These are phyloP conservation scores for Citrus australasica DNA, from an alignment of 345 rosid species.

Conservation along the genomic window DNA sequence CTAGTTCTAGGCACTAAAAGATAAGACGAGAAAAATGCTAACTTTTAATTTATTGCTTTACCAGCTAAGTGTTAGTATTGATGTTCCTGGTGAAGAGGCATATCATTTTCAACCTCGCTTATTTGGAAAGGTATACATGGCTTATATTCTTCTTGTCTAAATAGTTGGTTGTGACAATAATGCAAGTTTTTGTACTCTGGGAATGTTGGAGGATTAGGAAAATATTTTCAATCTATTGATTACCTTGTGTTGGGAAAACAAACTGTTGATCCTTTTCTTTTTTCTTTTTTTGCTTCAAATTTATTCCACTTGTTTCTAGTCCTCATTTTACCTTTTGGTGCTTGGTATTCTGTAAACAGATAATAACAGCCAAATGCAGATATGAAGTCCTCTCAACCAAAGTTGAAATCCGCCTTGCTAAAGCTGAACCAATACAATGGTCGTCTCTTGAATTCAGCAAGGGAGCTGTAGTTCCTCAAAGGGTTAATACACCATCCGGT, in stretches of 20 bases:
- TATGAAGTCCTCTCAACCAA: constrained; percentile 68
- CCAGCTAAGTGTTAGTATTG: constrained; percentile 76
- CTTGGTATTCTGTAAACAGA: constrained; percentile 39
- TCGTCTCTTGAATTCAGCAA: constrained; percentile 67
- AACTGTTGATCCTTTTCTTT: background rate
- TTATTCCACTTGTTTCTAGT: background rate
- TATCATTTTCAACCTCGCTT: constrained; percentile 82
- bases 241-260: background rate
- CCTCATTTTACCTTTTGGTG: constrained; percentile 10
- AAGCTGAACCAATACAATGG: constrained; percentile 79
- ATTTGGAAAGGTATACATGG: constrained; percentile 69
- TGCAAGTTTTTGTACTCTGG: background rate
- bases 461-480: constrained; percentile 39
- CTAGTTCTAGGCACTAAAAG: background rate
- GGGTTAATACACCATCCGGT: constrained; percentile 41
- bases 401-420: constrained; percentile 77
- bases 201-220: background rate
- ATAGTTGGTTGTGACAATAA: background rate
- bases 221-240: background rate
- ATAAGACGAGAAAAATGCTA: background rate
- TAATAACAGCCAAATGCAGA: constrained; percentile 70
- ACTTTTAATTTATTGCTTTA: constrained; percentile 20
- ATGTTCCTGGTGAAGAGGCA: constrained; percentile 66
- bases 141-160: background rate
- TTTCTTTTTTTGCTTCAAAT: background rate